phyloP scores from a whole-genome alignment of 2,329 filamentous ascomycete species.

The Diatrype stigma region DNA sequence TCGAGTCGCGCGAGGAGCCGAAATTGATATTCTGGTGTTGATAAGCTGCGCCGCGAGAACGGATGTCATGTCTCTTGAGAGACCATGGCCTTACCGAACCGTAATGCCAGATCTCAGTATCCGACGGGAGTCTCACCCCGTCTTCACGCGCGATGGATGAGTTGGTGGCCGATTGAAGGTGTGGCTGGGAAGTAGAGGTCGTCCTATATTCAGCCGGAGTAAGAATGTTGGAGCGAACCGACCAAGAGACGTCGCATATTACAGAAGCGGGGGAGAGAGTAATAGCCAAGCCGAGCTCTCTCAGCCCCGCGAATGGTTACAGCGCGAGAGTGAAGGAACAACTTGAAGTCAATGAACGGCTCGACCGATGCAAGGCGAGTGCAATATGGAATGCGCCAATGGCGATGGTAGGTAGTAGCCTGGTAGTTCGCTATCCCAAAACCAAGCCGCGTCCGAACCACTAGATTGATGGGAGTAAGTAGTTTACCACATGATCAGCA shows the following conservation, averaged over 20 bases:
- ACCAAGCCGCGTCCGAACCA: slow-evolving; percentile 4
- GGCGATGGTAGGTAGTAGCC: background rate
- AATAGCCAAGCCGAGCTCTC: background rate
- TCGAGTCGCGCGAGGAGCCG: slow-evolving; percentile 35
- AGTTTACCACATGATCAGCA: slow-evolving; percentile 17
- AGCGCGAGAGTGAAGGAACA: background rate
- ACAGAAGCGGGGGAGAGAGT: background rate
- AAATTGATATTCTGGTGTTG: slow-evolving; percentile 34
- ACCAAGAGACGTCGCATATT: background rate
- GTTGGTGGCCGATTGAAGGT: background rate
- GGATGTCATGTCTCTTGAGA: slow-evolving; percentile 38
- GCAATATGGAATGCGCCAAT: background rate
- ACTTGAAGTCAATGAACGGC: background rate
- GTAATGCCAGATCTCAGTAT: slow-evolving; percentile 10
- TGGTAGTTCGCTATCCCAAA: background rate
- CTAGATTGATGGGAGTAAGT: slow-evolving; percentile 10
- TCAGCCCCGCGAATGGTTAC: background rate
- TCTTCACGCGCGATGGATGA: slow-evolving; percentile 8
- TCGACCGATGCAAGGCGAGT: background rate
- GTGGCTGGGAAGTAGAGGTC: background rate
- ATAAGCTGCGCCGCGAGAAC: slow-evolving; percentile 35
- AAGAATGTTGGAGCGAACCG: background rate
- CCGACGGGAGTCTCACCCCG: slow-evolving; percentile 8
- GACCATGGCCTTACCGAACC: slow-evolving; percentile 18
- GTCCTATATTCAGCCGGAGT: background rate